Conservation (phyloP, 2,329 filamentous ascomycete genomes). For the Hyphodiscus sp. region DNA sequence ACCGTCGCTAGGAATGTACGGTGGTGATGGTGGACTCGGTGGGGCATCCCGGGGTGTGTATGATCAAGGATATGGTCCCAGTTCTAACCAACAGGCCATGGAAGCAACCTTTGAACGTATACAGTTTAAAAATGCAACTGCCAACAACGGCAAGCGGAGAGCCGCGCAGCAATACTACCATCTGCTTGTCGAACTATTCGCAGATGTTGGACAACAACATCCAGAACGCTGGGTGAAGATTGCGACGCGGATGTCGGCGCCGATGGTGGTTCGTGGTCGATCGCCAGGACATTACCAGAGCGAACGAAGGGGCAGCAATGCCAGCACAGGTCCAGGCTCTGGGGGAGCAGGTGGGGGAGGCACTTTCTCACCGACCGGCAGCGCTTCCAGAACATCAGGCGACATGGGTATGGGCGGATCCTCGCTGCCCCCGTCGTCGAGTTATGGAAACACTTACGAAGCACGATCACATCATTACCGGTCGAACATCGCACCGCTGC, state of each 20-base stretch:
- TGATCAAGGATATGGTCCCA: slow-evolving; percentile 19
- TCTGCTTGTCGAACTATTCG: slow-evolving; percentile 61
- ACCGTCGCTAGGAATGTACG: slow-evolving; percentile 22
- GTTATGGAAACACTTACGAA: slow-evolving; percentile 24
- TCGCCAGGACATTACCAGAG: slow-evolving; percentile 58
- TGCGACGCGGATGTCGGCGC: slow-evolving; percentile 51
- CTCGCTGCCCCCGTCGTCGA: slow-evolving; percentile 22
- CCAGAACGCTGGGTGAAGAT: slow-evolving; percentile 48
- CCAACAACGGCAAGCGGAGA: slow-evolving; percentile 67
- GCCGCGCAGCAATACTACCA: slow-evolving; percentile 71
- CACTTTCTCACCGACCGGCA: slow-evolving; percentile 23
- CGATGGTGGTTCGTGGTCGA: slow-evolving; percentile 60
- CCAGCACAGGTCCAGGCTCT: slow-evolving; percentile 47
- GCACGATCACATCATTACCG: slow-evolving; percentile 24
- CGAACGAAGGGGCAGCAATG: slow-evolving; percentile 42
- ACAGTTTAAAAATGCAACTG: slow-evolving; percentile 69
- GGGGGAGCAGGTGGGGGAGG: slow-evolving; percentile 25
- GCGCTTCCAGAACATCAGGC: slow-evolving; percentile 19
- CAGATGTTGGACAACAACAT: slow-evolving; percentile 39
- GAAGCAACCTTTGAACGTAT: slow-evolving; percentile 58
- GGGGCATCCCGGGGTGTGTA: slow-evolving; percentile 13
- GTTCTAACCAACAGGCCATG: slow-evolving; percentile 22
- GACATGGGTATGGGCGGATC: slow-evolving; percentile 27
- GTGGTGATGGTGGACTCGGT: slow-evolving; percentile 18
- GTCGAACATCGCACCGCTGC: slow-evolving; percentile 15